These are phyloP conservation scores for Exophiala aquamarina DNA, from an alignment of 2,329 filamentous ascomycete genomes.

Conservation along the genomic window DNA sequence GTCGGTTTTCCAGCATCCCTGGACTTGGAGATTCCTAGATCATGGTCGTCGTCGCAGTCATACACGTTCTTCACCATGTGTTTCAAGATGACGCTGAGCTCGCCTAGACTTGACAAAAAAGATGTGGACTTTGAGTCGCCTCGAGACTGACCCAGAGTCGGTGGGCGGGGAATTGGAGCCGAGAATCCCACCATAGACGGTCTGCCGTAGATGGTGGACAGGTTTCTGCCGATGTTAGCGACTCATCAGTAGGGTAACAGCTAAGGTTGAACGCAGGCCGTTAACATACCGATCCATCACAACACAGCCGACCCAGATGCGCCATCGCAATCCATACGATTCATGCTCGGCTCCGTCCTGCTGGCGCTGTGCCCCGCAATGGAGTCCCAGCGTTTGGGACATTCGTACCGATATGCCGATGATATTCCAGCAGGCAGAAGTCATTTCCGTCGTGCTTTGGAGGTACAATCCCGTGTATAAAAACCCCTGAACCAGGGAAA, in stretches of 20 bases:
- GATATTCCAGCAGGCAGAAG: conserved; percentile 51
- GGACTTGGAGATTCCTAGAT: background rate
- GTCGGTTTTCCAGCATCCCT: background rate
- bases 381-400: conserved; percentile 48
- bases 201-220: conserved; percentile 6
- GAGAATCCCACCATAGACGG: conserved; percentile 4
- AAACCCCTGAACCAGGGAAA: conserved; percentile 48
- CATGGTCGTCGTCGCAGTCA: background rate
- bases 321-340: conserved; percentile 16
- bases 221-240: background rate
- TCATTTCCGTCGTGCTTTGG: conserved; percentile 48
- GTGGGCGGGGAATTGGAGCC: background rate
- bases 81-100: too few species aligned
- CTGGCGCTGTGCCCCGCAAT: too few species aligned
- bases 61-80: background rate
- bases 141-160: too few species aligned
- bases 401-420: conserved; percentile 47
- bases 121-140: too few species aligned
- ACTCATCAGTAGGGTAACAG: background rate
- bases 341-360: conserved; percentile 41
- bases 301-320: conserved; percentile 38
- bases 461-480: conserved; percentile 50
- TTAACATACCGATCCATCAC: conserved; percentile 32
- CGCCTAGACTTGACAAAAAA: too few species aligned
- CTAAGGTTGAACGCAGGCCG: background rate